phyloP scores from a whole-genome alignment of 441 rosid species.

The Populus hybrid region DNA sequence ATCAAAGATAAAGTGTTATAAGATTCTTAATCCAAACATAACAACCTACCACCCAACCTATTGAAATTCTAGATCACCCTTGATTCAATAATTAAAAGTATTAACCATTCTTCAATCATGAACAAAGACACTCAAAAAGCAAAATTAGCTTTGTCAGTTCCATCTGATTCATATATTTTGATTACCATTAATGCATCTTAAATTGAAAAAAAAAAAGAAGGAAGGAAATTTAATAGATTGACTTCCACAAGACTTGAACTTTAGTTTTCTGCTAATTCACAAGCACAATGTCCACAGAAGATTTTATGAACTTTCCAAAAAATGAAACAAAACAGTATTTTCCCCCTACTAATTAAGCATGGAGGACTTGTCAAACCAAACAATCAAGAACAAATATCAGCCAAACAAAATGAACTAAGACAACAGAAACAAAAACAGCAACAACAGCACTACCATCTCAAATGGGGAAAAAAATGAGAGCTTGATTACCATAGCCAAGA shows the following conservation, averaged over 20 bases:
- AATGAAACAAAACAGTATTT: not conserved
- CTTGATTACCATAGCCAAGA: slow-evolving; percentile 73
- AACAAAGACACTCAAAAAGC: not conserved
- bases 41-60: not conserved
- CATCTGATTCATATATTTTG: not conserved
- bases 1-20: not conserved
- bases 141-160: not conserved
- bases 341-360: not conserved
- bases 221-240: not conserved
- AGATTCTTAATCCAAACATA: not conserved
- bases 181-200: not conserved
- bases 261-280: not conserved
- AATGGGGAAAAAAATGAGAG: not conserved
- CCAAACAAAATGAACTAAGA: not conserved
- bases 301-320: not conserved
- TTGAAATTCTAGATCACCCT: not conserved
- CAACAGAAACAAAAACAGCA: not conserved
- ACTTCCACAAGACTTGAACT: not conserved
- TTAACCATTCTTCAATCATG: not conserved
- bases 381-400: not conserved
- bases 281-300: not conserved
- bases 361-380: not conserved
- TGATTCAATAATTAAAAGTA: not conserved
- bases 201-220: not conserved
- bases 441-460: not conserved